Evolutionary conservation across 768 basidiomycete species (phyloP), one percentile per base, ranked within the genome.

Genomic region (Infundibulicybe gibba): DNA sequence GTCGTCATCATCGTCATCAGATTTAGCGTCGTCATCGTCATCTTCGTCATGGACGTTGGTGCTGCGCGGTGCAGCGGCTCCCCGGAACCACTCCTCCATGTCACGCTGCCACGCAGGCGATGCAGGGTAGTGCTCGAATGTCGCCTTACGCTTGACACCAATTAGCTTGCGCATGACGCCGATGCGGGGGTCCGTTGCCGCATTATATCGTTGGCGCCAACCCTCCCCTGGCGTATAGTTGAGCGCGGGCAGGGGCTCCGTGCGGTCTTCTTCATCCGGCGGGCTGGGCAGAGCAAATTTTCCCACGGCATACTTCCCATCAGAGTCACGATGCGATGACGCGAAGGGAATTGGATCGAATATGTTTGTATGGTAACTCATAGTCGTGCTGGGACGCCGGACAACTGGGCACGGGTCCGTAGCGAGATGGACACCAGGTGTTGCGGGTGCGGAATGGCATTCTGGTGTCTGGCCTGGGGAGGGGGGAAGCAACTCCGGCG

Each of bases 341-440:
- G 84, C 77, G 49, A 93, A 91, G 0, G 84, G 80, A 19, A 93
- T 87, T 0, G 90, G 81, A 32, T 89, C 85, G 50, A 90, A 92
- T 52, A 57, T 58, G 54, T 51, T 62, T 49, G 43, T 45, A 19
- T 50, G 33, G 50, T 50, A 60, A 44, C 49, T 49, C 49, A 53
- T 42, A 38, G 51, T 53, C 34, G 34, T 39, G 32, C 35, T 49
- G 6, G 61, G 59, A 12, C 58, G 60, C 10, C 52, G 54, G 3
- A 62, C 51, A 8, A 55, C 42, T n/a, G 52, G 46, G 8, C 63
- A 60, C 17, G 17, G 11, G n/a, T 55, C 56, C 39, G 53, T 53
- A 16, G 70, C 71, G 4, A 83, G 61, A 17, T 75, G 72, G 0
- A 86, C 71, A 49, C 70, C 66, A 15, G 83, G 83, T 11, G 80